Conservation (phyloP, 2,329 filamentous ascomycete genomes). For the Dothidotthia symphoricarpi region DNA sequence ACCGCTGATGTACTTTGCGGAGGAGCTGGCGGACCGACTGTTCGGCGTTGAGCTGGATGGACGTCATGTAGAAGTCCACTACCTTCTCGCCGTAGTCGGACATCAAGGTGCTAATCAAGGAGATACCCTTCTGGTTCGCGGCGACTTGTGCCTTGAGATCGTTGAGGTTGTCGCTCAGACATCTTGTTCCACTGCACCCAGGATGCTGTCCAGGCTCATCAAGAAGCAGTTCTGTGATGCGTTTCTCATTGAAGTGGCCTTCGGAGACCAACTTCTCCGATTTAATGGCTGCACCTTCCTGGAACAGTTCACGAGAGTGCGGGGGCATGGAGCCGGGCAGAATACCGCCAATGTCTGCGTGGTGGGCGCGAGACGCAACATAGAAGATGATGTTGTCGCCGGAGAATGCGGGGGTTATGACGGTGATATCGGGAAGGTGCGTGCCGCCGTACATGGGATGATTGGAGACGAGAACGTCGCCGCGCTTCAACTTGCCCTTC, state of each 20-base stretch:
- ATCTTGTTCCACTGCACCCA: slow-evolving; percentile 75
- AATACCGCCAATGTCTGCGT: slow-evolving; percentile 82
- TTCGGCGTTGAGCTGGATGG: slow-evolving; percentile 79
- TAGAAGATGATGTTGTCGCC: slow-evolving; percentile 77
- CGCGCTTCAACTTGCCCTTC: slow-evolving; percentile 72
- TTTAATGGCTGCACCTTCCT: slow-evolving; percentile 58
- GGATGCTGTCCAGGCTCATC: slow-evolving; percentile 71
- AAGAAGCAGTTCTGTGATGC: slow-evolving; percentile 69
- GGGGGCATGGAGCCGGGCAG: slow-evolving; percentile 81
- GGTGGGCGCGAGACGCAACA: slow-evolving; percentile 75
- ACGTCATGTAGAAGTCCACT: slow-evolving; percentile 80
- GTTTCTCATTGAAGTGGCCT: slow-evolving; percentile 74
- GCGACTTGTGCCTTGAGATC: slow-evolving; percentile 85
- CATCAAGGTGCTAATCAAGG: slow-evolving; percentile 71
- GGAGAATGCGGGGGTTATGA: slow-evolving; percentile 75
- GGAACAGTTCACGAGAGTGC: slow-evolving; percentile 60
- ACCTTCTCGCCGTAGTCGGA: slow-evolving; percentile 74
- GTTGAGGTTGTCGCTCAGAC: slow-evolving; percentile 78
- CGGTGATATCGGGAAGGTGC: slow-evolving; percentile 79
- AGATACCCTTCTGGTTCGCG: slow-evolving; percentile 82
- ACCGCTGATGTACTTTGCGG: slow-evolving; percentile 67
- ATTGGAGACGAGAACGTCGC: slow-evolving; percentile 80
- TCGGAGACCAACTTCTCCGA: slow-evolving; percentile 69
- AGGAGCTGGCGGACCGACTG: slow-evolving; percentile 71
- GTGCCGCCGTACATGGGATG: slow-evolving; percentile 83